Evolutionary conservation across 768 basidiomycete species (phyloP), one percentile per base, ranked within the genome.

Genomic region (Mycena chlorophos): DNA sequence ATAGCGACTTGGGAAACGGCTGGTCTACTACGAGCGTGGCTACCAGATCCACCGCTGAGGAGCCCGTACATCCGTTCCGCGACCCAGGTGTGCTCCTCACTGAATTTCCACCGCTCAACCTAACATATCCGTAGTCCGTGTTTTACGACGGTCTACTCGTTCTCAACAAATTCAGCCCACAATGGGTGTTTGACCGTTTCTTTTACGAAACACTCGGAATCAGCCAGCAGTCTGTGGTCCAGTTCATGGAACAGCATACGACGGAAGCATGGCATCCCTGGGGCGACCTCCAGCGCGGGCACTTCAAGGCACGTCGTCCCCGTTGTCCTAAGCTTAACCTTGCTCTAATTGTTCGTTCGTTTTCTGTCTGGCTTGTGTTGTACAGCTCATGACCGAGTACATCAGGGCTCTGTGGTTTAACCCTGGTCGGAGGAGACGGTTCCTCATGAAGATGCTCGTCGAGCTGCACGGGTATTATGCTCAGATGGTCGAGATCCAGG

Each of bases 391-490:
- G 20, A 75, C 80, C 1, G 78, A 78, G 10, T 80, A 86, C 54
- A 71, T 86, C 51, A 79, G 79, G 66, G 82, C 81, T 0, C 73
- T 78, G 34, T 91, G 87, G 83, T 78, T 73, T 49, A 92, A 91
- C 62, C 85, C 84, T 6, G 76, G 87, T 2, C 76, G 90, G 43
- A 78, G 84, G 49, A 77, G 89, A 39, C 75, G 90, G 46, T 76
- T 81, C 63, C 76, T 88, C 26, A 78, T 84, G 73, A 87, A 86
- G 59, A 75, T 80, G 0, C 66, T 88, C 29, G 61, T 84, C 2
- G 81, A 85, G 29, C 88, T 88, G 87, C 89, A 91, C 53, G 62
- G 71, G 12, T 62, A 88, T 2, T 87, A 87, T 58, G 81, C 85
- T 47, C 58, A 71, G 0, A 66, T 83, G 13, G 45, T 65, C 10